A percentile compares a stretch with the other conserved stretches of the same genome.
Conservation (phyloP, 78 protist genomes). For the Dictyostelium citrinum region DNA sequence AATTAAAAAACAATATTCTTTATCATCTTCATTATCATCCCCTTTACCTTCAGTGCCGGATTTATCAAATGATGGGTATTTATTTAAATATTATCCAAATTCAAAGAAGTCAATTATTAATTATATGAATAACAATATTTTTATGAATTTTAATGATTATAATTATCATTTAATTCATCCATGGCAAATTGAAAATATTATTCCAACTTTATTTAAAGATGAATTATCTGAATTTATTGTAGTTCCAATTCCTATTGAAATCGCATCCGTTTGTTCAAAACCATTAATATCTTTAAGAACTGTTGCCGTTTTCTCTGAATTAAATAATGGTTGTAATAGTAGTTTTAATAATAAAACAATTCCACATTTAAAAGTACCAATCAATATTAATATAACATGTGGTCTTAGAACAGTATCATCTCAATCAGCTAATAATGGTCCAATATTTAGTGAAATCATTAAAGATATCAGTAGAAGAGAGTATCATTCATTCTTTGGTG, state of each 20-base stretch:
- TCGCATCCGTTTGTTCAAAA: not conserved
- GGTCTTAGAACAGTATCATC: not conserved
- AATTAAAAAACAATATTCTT: not conserved
- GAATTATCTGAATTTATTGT: not conserved
- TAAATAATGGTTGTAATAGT: no score
- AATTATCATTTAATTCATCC: not conserved
- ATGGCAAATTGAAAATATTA: not conserved
- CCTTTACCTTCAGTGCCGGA: no score
- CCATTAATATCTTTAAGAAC: not conserved
- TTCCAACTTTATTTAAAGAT: not conserved
- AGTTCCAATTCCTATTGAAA: not conserved
- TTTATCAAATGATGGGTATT: not conserved
- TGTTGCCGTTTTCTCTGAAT: not conserved
- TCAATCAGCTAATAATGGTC: not conserved
- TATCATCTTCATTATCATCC: no score
- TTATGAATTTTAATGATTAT: not conserved
- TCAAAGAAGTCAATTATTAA: not conserved
- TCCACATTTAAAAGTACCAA: not conserved
- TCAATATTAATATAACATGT: not conserved
- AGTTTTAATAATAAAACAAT: no score
- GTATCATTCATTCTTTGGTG: not conserved
- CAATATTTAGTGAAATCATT: not conserved
- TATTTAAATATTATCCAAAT: not conserved
- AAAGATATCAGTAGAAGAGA: not conserved
- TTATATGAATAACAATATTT: not conserved